Percentiles rank a stretch among this genome's conserved stretches.
These are phyloP conservation scores for Fusarium scirpi DNA, from an alignment of 2,329 filamentous ascomycete genomes.

Conservation along the genomic window DNA sequence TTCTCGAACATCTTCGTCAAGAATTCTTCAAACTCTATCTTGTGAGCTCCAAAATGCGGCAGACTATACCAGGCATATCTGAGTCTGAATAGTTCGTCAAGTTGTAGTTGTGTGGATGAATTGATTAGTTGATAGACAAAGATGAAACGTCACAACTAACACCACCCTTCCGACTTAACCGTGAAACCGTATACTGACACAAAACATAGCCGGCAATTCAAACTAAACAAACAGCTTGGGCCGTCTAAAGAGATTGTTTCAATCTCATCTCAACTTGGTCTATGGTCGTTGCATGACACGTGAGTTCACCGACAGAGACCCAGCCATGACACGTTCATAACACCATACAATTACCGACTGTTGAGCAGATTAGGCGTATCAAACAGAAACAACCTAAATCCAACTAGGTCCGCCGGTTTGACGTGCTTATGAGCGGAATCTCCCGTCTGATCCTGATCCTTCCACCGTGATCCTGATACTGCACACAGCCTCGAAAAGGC, in stretches of 20 bases:
- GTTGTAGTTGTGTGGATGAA: neutral
- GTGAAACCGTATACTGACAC: neutral
- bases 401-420: conserved; percentile 1
- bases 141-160: neutral
- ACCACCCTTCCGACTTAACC: neutral
- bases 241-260: neutral
- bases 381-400: conserved; percentile 5
- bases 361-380: neutral
- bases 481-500: conserved; percentile 17
- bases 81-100: neutral
- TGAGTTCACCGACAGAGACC: neutral
- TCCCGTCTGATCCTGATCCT: conserved; percentile 14
- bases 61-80: rapidly evolving
- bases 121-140: neutral
- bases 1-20: neutral
- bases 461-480: conserved; percentile 2
- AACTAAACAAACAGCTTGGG: neutral
- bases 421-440: conserved; percentile 1
- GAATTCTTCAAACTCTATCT: neutral
- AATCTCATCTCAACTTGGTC: neutral
- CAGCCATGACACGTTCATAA: neutral
- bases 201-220: neutral
- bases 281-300: neutral
- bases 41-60: neutral
- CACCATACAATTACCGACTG: neutral